Conservation (phyloP, 768 basidiomycete genomes). For the Megacollybia marginata region DNA sequence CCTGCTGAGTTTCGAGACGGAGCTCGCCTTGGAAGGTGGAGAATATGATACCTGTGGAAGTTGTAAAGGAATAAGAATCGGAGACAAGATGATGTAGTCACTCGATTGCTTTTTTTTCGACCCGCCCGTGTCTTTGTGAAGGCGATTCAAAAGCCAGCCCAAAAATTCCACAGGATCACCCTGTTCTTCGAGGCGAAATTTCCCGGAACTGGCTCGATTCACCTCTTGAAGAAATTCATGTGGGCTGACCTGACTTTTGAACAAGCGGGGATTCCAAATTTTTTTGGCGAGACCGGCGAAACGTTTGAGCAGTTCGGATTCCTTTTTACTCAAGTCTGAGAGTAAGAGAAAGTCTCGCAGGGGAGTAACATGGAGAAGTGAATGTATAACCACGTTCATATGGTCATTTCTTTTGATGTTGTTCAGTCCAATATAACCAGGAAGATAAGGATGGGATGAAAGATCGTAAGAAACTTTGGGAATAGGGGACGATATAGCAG, state of each 20-base stretch:
- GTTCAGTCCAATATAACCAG: constrained; percentile 94
- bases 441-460: constrained; percentile 69
- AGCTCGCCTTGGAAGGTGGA: constrained; percentile 92
- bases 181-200: constrained; percentile 89
- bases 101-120: constrained; percentile 88
- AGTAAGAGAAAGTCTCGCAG: constrained; percentile 84
- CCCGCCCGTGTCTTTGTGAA: constrained; percentile 93
- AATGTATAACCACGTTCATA: constrained; percentile 94
- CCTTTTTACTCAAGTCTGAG: constrained; percentile 63
- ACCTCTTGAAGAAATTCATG: constrained; percentile 99
- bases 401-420: constrained; percentile 97
- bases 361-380: constrained; percentile 85
- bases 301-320: constrained; percentile 81
- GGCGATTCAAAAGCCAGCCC: constrained; percentile 88
- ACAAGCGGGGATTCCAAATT: constrained; percentile 91
- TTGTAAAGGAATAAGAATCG: constrained; percentile 11
- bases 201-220: constrained; percentile 78
- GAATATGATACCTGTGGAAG: constrained; percentile 73
- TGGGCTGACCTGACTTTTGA: constrained; percentile 98
- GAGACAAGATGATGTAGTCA: constrained; percentile 29
- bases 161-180: constrained; percentile 97
- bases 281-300: constrained; percentile 87
- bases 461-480: constrained; percentile 84
- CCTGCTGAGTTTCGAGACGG: constrained; percentile 88
- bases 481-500: constrained; percentile 47